Conservation (phyloP, 257 asterid genomes). For the Nicotiana paniculata region DNA sequence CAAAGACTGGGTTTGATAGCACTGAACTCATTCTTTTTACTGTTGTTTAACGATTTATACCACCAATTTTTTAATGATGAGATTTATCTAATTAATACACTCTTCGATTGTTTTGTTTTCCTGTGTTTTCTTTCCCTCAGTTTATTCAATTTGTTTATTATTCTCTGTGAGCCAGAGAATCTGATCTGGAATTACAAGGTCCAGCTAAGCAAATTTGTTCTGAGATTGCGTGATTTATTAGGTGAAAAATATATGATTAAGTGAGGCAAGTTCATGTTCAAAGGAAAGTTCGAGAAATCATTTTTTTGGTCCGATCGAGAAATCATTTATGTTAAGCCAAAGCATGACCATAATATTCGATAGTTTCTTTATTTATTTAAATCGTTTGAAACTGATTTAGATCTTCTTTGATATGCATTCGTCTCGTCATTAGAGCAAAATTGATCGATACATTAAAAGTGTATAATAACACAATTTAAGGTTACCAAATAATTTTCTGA, state of each 20-base stretch:
- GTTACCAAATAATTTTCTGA: not conserved
- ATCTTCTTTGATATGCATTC: not conserved
- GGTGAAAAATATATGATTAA: no score
- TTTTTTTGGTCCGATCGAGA: not conserved
- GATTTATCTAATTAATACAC: not conserved
- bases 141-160: not conserved
- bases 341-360: not conserved
- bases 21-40: constrained; percentile 55
- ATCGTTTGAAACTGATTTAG: not conserved
- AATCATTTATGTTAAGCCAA: no score
- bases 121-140: no score
- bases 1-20: constrained; percentile 23
- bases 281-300: no score
- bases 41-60: constrained; percentile 16
- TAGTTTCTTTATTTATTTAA: no score
- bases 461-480: not conserved
- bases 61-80: not conserved
- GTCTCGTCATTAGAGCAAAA: not conserved
- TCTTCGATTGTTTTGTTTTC: not conserved
- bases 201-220: not conserved
- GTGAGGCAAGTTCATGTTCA: no score
- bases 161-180: not conserved
- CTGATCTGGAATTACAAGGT: not conserved
- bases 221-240: no score
- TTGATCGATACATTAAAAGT: not conserved